Conservation (phyloP, 768 basidiomycete species). For the Amanita rubescens region DNA sequence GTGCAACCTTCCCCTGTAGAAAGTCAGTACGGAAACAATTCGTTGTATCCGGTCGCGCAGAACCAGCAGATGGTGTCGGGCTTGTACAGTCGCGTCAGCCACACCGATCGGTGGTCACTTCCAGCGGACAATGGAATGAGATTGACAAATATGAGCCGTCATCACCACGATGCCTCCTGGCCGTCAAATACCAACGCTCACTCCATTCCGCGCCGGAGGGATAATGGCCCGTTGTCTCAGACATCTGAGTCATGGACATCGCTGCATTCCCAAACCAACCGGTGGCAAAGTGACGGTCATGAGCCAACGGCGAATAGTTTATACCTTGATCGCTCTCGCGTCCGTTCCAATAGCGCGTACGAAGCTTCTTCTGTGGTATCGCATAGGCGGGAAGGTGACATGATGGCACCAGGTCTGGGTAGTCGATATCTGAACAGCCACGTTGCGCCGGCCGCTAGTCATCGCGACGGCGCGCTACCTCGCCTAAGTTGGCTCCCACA, state of each 20-base stretch:
- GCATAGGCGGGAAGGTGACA: conserved; percentile 24
- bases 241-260: conserved; percentile 29
- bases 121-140: conserved; percentile 22
- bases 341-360: conserved; percentile 31
- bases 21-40: conserved; percentile 24
- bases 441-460: conserved; percentile 15
- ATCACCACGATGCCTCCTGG: conserved; percentile 15
- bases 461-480: conserved; percentile 26
- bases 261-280: conserved; percentile 27
- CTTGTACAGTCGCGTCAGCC: conserved; percentile 19
- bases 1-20: conserved; percentile 29
- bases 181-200: conserved; percentile 14
- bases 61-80: conserved; percentile 17
- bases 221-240: conserved; percentile 20
- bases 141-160: conserved; percentile 10
- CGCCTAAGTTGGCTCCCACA: conserved; percentile 33
- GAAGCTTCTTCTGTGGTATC: conserved; percentile 18
- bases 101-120: conserved; percentile 24
- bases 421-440: conserved; percentile 15
- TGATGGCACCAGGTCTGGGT: conserved; percentile 17
- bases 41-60: conserved; percentile 24
- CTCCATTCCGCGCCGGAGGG: conserved; percentile 23
- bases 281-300: conserved; percentile 33
- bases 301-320: conserved; percentile 20
- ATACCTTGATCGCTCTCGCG: conserved; percentile 28